Evolutionary conservation across 306 rosid genomes (phyloP), one percentile per base, ranked within the genome.

Genomic region (Rubus idaeus): DNA sequence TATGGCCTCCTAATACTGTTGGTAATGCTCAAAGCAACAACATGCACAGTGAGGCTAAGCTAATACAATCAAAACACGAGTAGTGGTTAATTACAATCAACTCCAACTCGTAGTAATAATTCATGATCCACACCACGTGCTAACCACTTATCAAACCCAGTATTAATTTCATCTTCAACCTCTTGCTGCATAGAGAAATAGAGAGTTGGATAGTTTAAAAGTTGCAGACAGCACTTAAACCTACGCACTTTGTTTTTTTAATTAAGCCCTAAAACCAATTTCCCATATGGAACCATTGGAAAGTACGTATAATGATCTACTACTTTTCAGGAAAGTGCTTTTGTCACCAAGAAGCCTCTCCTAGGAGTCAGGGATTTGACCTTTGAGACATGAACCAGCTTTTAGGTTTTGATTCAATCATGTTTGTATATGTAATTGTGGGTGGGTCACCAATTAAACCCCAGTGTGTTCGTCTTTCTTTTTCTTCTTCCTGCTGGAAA

Each of bases 341-440:
- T 78, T 71, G 82, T 78, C 44, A 61, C 41, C 65, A 41, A 41
- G 77, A 78, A 78, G 77, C 55, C 57, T 71, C 56, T 78, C 77
- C 66, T 62, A 49, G 73, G 45, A 62, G 63, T 71, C 12, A 51
- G 73, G 72, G 65, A 61, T 23, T 56, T 69, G 49, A 50, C 41
- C 56, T 69, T 42, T 68, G 60, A 77, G 75, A 68, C 75, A 45
- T 42, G 61, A 76, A 44, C 75, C 45, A 26, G 68, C 55, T 77
- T 68, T 77, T 73, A 12, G 23, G 35, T 56, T 75, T 40, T 66
- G 40, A 35, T 66, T 40, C 52, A 20, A 65, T 65, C 52, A 51
- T 23, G 40, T 64, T 37, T 21, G 40, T 4, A 57, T 16, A 23
- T 6, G 20, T 18, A 68, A 53, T 2, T 57, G 45, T n/a, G 61